A percentile compares a stretch with the other conserved stretches of the same genome.
These are phyloP conservation scores for Penicillium paxilli DNA, from an alignment of 495 filamentous ascomycete species.

Conservation along the genomic window DNA sequence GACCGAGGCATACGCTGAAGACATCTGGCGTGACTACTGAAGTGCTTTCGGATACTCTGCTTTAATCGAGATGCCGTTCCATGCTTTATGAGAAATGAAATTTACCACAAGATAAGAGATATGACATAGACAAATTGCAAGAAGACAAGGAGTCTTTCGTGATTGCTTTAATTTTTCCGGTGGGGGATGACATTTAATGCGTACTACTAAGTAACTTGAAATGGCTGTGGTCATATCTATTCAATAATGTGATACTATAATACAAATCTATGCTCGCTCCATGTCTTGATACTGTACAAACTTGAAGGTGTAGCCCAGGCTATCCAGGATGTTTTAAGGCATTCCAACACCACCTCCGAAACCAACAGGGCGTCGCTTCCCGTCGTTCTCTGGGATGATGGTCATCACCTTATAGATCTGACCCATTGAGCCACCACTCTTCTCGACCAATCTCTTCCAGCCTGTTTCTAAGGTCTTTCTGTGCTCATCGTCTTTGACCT, in stretches of 20 bases:
- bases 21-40: conserved; percentile 75
- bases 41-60: not conserved
- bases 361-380: conserved; percentile 75
- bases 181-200: too few species aligned
- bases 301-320: not conserved
- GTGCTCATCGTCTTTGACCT: conserved; percentile 50
- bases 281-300: conserved; percentile 2
- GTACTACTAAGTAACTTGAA: too few species aligned
- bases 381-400: conserved; percentile 79
- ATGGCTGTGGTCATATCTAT: not conserved
- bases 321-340: not conserved
- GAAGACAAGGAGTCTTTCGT: not conserved
- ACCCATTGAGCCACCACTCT: conserved; percentile 81
- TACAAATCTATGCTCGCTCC: not conserved
- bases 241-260: not conserved
- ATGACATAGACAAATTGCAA: conserved; percentile 11
- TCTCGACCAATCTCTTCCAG: conserved; percentile 78
- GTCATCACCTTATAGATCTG: conserved; percentile 91
- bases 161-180: too few species aligned
- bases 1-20: conserved; percentile 82
- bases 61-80: not conserved
- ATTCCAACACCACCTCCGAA: conserved; percentile 76
- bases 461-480: conserved; percentile 65
- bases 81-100: conserved; percentile 4
- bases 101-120: conserved; percentile 16